Base-by-base conservation (phyloP, 108 stramenopile genomes). In the Schizochytrium sp. region DNA sequence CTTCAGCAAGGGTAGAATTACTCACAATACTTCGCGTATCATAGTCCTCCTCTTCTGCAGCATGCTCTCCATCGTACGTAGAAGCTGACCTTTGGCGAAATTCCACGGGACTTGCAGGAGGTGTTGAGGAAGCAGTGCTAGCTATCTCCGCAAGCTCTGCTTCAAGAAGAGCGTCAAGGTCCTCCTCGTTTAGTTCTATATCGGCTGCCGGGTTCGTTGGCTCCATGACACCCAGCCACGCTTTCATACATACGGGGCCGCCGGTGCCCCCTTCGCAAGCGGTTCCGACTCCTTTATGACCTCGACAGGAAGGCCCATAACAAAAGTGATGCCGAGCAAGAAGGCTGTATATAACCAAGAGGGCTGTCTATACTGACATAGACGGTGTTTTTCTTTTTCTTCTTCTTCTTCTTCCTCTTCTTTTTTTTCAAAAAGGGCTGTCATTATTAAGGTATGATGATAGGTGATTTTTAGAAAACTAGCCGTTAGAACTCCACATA, bases 401-500 rank as follows among this genome's bases (percentile, higher is more conserved):
- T 60, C 28, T n/a, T 60, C 59, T n/a, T n/a, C 1, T n/a, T 17
- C 19, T n/a, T 60, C 28, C 59, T 17, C 59, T 60, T n/a, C 59
- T n/a, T 1, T 17, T 60, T 2, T n/a, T 60, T 60, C 59, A 60
- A n/a, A 17, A 17, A 60, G 28, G 59, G 59, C 28, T 60, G 17
- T 60, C 19, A n/a, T 60, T n/a, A n/a, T n/a, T n/a, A n/a, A 1
- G 28, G 59, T 60, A 2, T n/a, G 0, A n/a, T n/a, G 1, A n/a
- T n/a, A 60, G 59, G 28, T 28, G 28, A 28, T 28, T 60, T 2
- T 60, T 60, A 60, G 1, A 60, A 60, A 60, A 60, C 19, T 60
- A 60, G 59, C 59, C 59, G 59, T 60, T 60, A n/a, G 59, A 60
- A 60, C 59, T 60, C 59, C 1, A 60, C 19, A 17, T n/a, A n/a